These are phyloP conservation scores for Periconia sp. DNA, from an alignment of 2,329 filamentous ascomycete genomes.

Conservation along the genomic window DNA sequence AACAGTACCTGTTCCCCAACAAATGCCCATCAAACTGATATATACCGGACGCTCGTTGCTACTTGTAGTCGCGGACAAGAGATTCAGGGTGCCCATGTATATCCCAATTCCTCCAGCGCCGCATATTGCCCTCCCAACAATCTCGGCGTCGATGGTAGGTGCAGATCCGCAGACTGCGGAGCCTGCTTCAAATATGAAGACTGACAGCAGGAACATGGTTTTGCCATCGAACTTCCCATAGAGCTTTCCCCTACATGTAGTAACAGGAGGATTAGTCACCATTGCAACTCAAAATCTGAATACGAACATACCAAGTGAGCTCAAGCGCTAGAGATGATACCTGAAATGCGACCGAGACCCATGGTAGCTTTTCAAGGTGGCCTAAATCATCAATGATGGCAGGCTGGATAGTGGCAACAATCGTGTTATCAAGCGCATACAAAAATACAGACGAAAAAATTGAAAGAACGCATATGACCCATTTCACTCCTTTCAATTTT, in stretches of 20 bases:
- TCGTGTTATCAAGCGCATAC: slow-evolving; percentile 32
- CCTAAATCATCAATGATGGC: slow-evolving; percentile 14
- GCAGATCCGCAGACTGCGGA: slow-evolving; percentile 38
- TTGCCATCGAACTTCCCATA: slow-evolving; percentile 52
- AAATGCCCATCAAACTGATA: slow-evolving; percentile 29
- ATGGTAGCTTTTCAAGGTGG: slow-evolving; percentile 19
- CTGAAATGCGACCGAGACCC: slow-evolving; percentile 25
- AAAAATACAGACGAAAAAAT: slow-evolving; percentile 20
- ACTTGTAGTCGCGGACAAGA: slow-evolving; percentile 16
- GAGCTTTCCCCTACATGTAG: slow-evolving; percentile 35
- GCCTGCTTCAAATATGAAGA: slow-evolving; percentile 33
- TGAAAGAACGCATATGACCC: slow-evolving; percentile 8
- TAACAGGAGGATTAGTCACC: slow-evolving; percentile 5
- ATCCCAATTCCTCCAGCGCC: slow-evolving; percentile 51
- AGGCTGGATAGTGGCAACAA: slow-evolving; percentile 28
- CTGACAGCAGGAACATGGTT: slow-evolving; percentile 38
- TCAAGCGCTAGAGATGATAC: slow-evolving; percentile 7
- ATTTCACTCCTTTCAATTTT: background rate
- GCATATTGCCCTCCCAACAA: slow-evolving; percentile 49
- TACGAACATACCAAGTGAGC: no score
- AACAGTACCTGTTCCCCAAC: slow-evolving; percentile 48
- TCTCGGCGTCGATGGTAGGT: slow-evolving; percentile 31
- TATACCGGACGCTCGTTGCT: slow-evolving; percentile 34
- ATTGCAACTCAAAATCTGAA: no score
- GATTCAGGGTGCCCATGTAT: slow-evolving; percentile 32